Conservation (phyloP, 164 flowering plant species). For the Annona squamosa region DNA sequence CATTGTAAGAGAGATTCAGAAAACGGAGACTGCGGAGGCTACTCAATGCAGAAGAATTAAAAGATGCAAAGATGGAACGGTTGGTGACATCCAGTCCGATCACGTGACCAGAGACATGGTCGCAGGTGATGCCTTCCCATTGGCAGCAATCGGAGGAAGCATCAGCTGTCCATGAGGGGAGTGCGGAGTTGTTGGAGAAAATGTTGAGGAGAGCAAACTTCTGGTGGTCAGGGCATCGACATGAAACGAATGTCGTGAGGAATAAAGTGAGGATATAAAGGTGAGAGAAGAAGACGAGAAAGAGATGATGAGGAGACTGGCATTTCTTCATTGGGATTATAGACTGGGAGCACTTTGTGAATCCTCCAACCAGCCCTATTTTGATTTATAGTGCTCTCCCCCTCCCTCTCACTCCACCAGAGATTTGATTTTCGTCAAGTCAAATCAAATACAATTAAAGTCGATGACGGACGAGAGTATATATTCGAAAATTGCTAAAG, state of each 20-base stretch:
- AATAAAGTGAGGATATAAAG: not conserved
- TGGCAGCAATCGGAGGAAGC: slow-evolving; percentile 21
- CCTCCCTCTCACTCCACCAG: too few relatives aligned
- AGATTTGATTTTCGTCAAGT: too few relatives aligned
- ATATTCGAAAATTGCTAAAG: too few relatives aligned
- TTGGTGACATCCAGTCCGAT: slow-evolving; percentile 24
- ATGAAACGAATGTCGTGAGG: not conserved
- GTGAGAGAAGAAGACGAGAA: slow-evolving; percentile 9
- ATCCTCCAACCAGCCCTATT: too few relatives aligned
- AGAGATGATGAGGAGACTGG: not conserved
- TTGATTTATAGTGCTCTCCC: too few relatives aligned
- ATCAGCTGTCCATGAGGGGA: slow-evolving; percentile 25
- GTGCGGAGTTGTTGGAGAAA: slow-evolving; percentile 14
- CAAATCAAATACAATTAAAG: too few relatives aligned
- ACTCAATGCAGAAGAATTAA: not conserved
- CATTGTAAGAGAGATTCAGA: slow-evolving; percentile 35
- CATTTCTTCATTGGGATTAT: too few relatives aligned
- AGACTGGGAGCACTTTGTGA: too few relatives aligned
- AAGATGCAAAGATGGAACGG: slow-evolving; percentile 12
- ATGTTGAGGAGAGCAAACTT: not conserved
- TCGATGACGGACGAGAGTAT: too few relatives aligned
- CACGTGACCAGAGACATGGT: slow-evolving; percentile 21
- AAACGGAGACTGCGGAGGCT: slow-evolving; percentile 15
- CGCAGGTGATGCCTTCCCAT: slow-evolving; percentile 37
- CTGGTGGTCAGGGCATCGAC: slow-evolving; percentile 31